A percentile compares a stretch with the other conserved stretches of the same genome.
phyloP scores from a whole-genome alignment of 2,329 filamentous ascomycete genomes.

The Ophiobolus disseminans region DNA sequence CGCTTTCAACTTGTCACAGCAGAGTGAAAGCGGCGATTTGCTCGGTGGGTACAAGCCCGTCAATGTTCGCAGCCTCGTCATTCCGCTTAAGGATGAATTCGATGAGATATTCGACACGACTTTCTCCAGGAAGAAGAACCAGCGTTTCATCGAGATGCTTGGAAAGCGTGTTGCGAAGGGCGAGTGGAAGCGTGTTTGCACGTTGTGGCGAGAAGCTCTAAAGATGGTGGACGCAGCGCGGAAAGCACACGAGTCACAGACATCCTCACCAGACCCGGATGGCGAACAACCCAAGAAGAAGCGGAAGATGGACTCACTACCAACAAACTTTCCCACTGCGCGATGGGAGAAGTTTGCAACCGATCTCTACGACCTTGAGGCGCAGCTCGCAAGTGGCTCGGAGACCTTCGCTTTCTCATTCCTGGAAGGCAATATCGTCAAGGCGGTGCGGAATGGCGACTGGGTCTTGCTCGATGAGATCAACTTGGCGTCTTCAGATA shows the following conservation, averaged over 20 bases:
- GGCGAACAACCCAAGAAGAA: constrained; percentile 76
- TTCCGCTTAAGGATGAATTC: constrained; percentile 93
- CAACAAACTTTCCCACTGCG: constrained; percentile 62
- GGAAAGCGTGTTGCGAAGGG: constrained; percentile 79
- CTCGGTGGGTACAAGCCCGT: constrained; percentile 97
- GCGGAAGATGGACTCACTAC: constrained; percentile 64
- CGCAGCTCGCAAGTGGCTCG: constrained; percentile 75
- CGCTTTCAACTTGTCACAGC: constrained; percentile 95
- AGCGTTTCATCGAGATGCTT: constrained; percentile 78
- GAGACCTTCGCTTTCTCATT: constrained; percentile 92
- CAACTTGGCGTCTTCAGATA: constrained; percentile 93
- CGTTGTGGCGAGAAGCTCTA: constrained; percentile 86
- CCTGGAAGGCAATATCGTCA: constrained; percentile 93
- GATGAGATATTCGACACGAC: constrained; percentile 86
- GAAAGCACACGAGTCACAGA: constrained; percentile 51
- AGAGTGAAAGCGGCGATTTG: constrained; percentile 95
- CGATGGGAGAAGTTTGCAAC: constrained; percentile 83
- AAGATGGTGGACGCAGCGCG: constrained; percentile 75
- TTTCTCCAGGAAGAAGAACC: constrained; percentile 87
- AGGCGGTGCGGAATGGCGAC: constrained; percentile 93
- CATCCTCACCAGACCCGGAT: constrained; percentile 48
- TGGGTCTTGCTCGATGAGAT: constrained; percentile 98
- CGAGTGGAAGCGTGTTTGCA: constrained; percentile 86
- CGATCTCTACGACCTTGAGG: constrained; percentile 78
- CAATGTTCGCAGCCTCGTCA: constrained; percentile 83